Percentiles rank a stretch among this genome's conserved stretches.
These are phyloP conservation scores for Trypanosoma platydactyli DNA, from an alignment of 208 protist genomes.

Conservation along the genomic window DNA sequence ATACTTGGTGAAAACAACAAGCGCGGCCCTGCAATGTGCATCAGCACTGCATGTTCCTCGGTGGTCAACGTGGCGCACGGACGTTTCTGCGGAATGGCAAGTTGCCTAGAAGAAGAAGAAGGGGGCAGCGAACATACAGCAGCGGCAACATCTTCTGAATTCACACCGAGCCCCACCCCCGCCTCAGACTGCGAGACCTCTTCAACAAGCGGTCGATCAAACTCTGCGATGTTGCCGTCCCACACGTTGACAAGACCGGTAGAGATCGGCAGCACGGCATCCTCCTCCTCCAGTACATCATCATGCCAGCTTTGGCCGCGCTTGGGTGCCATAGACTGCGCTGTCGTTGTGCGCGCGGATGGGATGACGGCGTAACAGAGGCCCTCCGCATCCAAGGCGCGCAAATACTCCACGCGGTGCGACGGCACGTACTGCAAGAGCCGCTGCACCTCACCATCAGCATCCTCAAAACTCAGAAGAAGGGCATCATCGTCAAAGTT, in stretches of 20 bases:
- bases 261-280: conserved; percentile 31
- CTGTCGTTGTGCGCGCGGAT: neutral
- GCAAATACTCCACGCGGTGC: conserved; percentile 54
- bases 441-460: conserved; percentile 61
- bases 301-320: conserved; percentile 12
- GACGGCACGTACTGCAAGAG: conserved; percentile 66
- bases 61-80: conserved; percentile 46
- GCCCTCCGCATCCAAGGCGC: conserved; percentile 39
- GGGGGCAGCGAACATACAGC: too few relatives aligned
- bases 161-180: too few relatives aligned
- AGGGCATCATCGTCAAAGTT: conserved; percentile 79
- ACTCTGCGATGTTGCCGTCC: conserved; percentile 78
- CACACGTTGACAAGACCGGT: conserved; percentile 56
- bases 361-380: conserved; percentile 16
- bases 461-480: conserved; percentile 67
- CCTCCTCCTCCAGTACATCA: conserved; percentile 60
- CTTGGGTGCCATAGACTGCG: neutral
- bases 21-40: conserved; percentile 40
- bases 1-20: conserved; percentile 61
- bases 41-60: conserved; percentile 58
- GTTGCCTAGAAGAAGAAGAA: neutral
- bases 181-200: conserved; percentile 26
- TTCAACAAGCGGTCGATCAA: conserved; percentile 63
- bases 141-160: too few relatives aligned
- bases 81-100: conserved; percentile 52